These are phyloP conservation scores for Favolaschia claudopus DNA, from an alignment of 768 basidiomycete species.

Conservation along the genomic window DNA sequence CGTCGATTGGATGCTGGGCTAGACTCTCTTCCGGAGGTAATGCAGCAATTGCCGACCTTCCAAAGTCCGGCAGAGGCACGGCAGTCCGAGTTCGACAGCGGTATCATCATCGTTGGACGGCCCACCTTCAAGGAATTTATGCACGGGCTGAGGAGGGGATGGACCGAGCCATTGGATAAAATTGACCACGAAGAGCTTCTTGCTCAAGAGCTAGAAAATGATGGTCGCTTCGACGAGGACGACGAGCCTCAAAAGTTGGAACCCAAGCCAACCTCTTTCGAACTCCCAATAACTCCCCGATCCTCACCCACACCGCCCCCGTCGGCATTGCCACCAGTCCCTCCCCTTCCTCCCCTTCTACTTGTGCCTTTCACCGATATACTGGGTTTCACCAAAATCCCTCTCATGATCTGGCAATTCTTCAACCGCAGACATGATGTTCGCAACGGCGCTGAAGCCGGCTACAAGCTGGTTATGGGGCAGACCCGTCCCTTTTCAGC, in stretches of 20 bases:
- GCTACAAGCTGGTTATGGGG: constrained; percentile 72
- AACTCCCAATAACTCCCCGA: not conserved
- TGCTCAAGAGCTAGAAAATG: constrained; percentile 70
- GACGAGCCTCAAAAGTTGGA: constrained; percentile 13
- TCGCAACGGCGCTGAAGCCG: constrained; percentile 81
- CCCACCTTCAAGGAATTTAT: constrained; percentile 95
- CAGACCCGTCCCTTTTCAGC: constrained; percentile 67
- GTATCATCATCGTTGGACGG: constrained; percentile 85
- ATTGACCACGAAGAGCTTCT: constrained; percentile 77
- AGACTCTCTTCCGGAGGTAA: constrained; percentile 53
- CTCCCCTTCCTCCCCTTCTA: constrained; percentile 80
- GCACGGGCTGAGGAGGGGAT: constrained; percentile 85
- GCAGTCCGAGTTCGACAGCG: constrained; percentile 77
- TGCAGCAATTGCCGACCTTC: constrained; percentile 59
- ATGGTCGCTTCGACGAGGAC: constrained; percentile 77
- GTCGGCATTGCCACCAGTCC: constrained; percentile 29
- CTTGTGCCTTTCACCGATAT: constrained; percentile 78
- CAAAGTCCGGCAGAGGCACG: constrained; percentile 59
- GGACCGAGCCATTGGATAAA: constrained; percentile 74
- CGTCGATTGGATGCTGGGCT: constrained; percentile 74
- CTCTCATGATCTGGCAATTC: constrained; percentile 90
- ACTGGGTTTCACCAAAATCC: constrained; percentile 85
- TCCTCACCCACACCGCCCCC: not conserved
- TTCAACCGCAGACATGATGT: constrained; percentile 90
- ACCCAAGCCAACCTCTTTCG: not conserved